These are phyloP conservation scores for Annona cherimola DNA, from an alignment of 164 flowering plant species.

Conservation along the genomic window DNA sequence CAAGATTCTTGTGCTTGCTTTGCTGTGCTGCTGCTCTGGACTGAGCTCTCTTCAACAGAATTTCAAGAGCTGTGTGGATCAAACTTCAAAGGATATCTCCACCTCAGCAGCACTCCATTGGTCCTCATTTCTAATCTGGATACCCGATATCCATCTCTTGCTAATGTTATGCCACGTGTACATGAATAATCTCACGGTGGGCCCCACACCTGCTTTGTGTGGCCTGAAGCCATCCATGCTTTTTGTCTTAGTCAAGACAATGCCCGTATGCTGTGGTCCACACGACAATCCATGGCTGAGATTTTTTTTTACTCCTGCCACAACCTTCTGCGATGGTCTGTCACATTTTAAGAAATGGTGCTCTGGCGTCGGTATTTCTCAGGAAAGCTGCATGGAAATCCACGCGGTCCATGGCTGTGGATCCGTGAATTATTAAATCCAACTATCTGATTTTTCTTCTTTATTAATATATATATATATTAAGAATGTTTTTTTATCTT, in stretches of 20 bases:
- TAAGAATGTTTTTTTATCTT: no score
- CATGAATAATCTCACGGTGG: constrained; percentile 5
- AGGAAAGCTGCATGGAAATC: no score
- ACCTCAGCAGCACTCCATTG: constrained; percentile 15
- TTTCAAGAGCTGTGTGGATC: constrained; percentile 3
- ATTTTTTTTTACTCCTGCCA: no score
- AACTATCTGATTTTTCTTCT: no score
- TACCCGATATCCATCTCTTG: constrained; percentile 10
- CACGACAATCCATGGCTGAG: background rate
- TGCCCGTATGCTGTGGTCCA: no score
- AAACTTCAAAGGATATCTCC: constrained; percentile 15
- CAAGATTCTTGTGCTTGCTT: background rate
- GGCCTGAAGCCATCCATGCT: background rate
- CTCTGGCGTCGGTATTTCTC: no score
- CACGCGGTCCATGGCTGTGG: no score
- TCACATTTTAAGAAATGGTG: background rate
- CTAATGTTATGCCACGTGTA: constrained; percentile 14
- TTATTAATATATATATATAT: no score
- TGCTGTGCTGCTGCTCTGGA: background rate
- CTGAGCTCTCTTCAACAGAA: no score
- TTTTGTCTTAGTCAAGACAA: background rate
- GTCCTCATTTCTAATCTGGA: constrained; percentile 3
- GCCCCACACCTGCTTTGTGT: background rate
- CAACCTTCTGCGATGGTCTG: background rate
- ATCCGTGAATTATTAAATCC: no score